Base-by-base conservation (phyloP, 2,329 filamentous ascomycete species). In the Lachnellula subtilissima region DNA sequence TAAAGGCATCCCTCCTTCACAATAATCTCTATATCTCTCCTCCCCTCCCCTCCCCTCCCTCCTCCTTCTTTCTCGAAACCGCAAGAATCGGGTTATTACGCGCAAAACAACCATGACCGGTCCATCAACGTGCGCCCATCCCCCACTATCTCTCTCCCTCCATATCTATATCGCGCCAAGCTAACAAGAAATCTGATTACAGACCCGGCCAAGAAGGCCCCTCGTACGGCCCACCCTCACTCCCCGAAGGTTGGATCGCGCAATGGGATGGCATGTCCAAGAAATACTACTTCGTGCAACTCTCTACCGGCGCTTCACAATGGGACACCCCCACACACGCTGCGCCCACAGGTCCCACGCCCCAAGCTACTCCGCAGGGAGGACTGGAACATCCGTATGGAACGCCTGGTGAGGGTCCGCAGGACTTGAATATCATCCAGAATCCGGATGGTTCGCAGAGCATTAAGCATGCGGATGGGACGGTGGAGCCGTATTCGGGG, bases 221-320 rank as follows among this genome's bases (percentile, higher is more conserved):
- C 8, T 65, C 65, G 5, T 69, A 59, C 52, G 68, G 61, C 17
- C 84, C 84, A 61, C 84, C 84, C 48, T 74, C 76, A 48, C 77
- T 87, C 52, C 84, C 84, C 50, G 73, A 81, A 12, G 84, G 84
- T 66, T 87, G 84, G 84, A 87, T 86, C 66, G 83, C 84, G 56
- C 84, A 87, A 73, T 87, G 84, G 84, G 84, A 87, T 67, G 80
- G 78, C 60, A 69, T 76, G 55, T 83, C 78, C 70, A 80, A 76
- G 70, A 86, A 86, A 70, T 87, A 87, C 70, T 87, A 87, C 71
- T 87, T 83, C 69, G 86, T 89, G 50, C 85, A 89, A 71, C 80
- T 89, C 53, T 85, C 84, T 52, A 89, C 86, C 7, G 86, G 86
- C 48, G 77, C 82, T 39, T 88, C 86, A 60, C 86, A 89, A 72